These are phyloP conservation scores for Pseudogymnoascus sp. DNA, from an alignment of 2,329 filamentous ascomycete genomes.

Conservation along the genomic window DNA sequence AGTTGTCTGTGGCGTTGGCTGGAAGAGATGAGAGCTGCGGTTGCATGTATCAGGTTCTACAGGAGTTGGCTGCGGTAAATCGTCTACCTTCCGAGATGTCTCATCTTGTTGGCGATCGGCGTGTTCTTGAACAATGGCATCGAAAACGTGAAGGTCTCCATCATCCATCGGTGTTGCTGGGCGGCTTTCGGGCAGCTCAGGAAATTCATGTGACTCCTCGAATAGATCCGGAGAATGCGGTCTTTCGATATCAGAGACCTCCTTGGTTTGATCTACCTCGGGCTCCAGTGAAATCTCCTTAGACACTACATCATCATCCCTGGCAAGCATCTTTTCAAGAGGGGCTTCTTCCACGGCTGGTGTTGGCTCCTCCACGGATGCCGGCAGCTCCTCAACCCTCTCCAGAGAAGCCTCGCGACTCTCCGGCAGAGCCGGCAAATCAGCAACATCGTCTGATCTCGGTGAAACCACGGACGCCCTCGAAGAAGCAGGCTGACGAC, in stretches of 20 bases:
- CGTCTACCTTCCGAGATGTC: conserved; percentile 10
- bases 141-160: not conserved
- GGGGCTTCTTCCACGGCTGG: not conserved
- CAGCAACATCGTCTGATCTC: not conserved
- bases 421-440: conserved; percentile 41
- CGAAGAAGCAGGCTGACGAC: not conserved
- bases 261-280: not conserved
- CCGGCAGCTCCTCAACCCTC: conserved; percentile 23
- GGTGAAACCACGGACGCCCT: not conserved
- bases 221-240: not conserved
- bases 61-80: conserved; percentile 32
- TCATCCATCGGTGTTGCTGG: not conserved
- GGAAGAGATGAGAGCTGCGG: conserved; percentile 37
- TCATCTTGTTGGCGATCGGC: not conserved
- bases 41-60: conserved; percentile 38
- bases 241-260: not conserved
- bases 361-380: not conserved
- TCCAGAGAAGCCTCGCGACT: conserved; percentile 29
- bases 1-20: conserved; percentile 31
- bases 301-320: not conserved
- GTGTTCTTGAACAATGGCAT: not conserved
- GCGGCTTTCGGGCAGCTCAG: conserved; percentile 9
- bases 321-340: not conserved
- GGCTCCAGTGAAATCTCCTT: not conserved
- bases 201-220: not conserved